A percentile compares a stretch with the other conserved stretches of the same genome.
These are phyloP conservation scores for Danielia reshetovae DNA, from an alignment of 805 yeast genomes.

Conservation along the genomic window DNA sequence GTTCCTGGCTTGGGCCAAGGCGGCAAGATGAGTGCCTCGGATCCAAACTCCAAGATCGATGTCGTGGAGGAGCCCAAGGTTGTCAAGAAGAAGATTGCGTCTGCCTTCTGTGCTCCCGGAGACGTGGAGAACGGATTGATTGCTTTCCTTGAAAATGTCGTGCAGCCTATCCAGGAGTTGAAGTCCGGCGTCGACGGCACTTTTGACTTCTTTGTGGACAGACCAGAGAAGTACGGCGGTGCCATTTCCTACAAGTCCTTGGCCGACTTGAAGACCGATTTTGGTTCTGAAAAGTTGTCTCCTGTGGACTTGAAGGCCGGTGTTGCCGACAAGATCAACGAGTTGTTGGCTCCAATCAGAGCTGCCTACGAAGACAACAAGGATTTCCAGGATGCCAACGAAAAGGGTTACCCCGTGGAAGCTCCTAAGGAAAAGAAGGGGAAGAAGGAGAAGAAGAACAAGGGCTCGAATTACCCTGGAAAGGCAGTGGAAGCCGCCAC, in stretches of 20 bases:
- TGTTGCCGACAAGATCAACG: conserved; percentile 80
- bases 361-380: conserved; percentile 55
- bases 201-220: conserved; percentile 69
- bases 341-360: conserved; percentile 78
- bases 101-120: conserved; percentile 97
- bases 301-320: conserved; percentile 96
- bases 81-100: conserved; percentile 84
- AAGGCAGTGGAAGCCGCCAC: conserved; percentile 28
- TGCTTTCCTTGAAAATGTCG: conserved; percentile 78
- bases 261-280: conserved; percentile 69
- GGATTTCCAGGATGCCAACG: conserved; percentile 73
- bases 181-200: conserved; percentile 50
- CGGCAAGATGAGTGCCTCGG: conserved; percentile 98
- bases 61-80: conserved; percentile 82
- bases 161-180: conserved; percentile 82
- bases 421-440: conserved; percentile 57
- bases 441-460: conserved; percentile 76
- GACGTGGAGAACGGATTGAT: conserved; percentile 82
- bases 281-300: conserved; percentile 66
- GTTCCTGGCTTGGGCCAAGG: conserved; percentile 97
- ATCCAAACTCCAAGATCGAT: conserved; percentile 96
- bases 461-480: conserved; percentile 81
- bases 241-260: conserved; percentile 68
- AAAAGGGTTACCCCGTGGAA: conserved; percentile 81
- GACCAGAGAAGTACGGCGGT: conserved; percentile 98